Evolutionary conservation across 257 asterid species (phyloP), one percentile per base, ranked within the genome.

Genomic region (Solanum corneliomulleri): DNA sequence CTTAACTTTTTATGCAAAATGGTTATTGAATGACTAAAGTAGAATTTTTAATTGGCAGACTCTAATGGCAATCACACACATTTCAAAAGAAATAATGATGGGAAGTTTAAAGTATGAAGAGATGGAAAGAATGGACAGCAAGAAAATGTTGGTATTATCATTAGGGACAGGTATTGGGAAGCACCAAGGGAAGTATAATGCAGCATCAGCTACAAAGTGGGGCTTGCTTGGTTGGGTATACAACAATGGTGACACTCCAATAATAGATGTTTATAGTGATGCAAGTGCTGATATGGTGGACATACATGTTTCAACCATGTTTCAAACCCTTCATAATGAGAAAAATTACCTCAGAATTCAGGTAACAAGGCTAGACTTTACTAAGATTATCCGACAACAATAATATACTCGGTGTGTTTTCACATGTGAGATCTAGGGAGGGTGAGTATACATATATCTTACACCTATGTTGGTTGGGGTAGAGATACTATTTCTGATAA

Each of bases 201-300:
- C 93, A 7, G 78, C 56, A 33, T 88, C 88, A 1, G 93, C 96
- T 0, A 72, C 92, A 31, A 87, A 14, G 23, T 94, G 97, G 97
- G 95, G 97, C 3, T 5, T 87, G 66, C 88, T 93, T 39, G 69
- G 90, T 9, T 94, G 95, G 97, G 82, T 93, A 2, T 92, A 58
- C 91, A 72, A 91, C 87, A 27, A 88, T 3, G 95, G 94, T 7
- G 86, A 89, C 35, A 58, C 92, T 1, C 95, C 97, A 2, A 58
- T 93, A 85, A 7, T 94, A 33, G 90, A 93, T 33, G 56, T 6
- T 89, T 76, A 14, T 37, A 87, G 89, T 2, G 95, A 89, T 14
- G 95, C 94, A 0, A 82, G 92, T 91, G 86, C 93, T 0, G 95
- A 91, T 71, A 93, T 94, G 94, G 95, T 93, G 0, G 97, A 93